These are phyloP conservation scores for Neoascochyta sp. DNA, from an alignment of 2,329 filamentous ascomycete genomes.

Conservation along the genomic window DNA sequence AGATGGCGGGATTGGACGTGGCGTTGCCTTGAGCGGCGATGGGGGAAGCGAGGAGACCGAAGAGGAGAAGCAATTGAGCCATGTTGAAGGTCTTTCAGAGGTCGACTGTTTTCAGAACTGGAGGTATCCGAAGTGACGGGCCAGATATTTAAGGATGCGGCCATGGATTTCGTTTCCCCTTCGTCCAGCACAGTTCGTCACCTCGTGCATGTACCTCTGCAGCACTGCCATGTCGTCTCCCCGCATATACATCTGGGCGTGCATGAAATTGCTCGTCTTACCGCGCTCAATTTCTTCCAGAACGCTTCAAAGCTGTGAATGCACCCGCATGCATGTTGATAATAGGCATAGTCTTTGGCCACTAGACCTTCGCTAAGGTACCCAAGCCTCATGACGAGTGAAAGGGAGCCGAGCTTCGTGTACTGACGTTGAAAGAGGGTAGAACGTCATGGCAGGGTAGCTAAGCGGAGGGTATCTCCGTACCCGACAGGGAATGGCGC, in stretches of 20 bases:
- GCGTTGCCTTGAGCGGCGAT: conserved; percentile 15
- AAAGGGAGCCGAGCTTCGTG: conserved; percentile 12
- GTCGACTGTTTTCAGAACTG: too few relatives aligned
- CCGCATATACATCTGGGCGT: conserved; percentile 2
- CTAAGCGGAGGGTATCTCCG: conserved; percentile 26
- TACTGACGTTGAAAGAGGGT: conserved; percentile 8
- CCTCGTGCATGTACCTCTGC: not conserved
- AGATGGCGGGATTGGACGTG: conserved; percentile 13
- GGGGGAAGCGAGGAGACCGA: conserved; percentile 16
- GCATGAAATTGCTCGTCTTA: too few relatives aligned
- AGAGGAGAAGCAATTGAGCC: conserved; percentile 14
- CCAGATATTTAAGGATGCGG: conserved; percentile 1
- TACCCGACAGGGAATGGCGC: conserved; percentile 15
- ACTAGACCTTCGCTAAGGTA: too few relatives aligned
- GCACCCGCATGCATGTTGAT: too few relatives aligned
- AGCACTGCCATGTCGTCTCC: not conserved
- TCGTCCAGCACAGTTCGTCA: not conserved
- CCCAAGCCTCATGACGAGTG: conserved; percentile 13
- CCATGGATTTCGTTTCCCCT: conserved; percentile 3
- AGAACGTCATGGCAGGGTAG: conserved; percentile 15
- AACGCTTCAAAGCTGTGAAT: too few relatives aligned
- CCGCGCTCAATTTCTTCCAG: too few relatives aligned
- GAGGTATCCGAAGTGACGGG: conserved; percentile 1
- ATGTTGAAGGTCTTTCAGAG: too few relatives aligned
- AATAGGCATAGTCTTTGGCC: too few relatives aligned